Conservation (phyloP, 495 filamentous ascomycete genomes). For the Acidiella bohemica region DNA sequence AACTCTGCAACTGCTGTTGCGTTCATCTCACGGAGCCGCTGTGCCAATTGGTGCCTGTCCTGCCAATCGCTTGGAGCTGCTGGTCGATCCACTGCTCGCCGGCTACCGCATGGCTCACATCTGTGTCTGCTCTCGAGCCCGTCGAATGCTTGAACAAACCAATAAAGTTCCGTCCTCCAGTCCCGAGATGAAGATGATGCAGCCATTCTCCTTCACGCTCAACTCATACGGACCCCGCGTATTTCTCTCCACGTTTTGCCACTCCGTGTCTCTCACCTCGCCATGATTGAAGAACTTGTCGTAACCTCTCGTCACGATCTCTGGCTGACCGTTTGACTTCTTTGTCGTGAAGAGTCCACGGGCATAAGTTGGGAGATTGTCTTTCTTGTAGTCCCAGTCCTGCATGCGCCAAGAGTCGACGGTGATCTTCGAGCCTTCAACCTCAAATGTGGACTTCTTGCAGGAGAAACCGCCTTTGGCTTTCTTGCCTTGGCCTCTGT, state of each 20-base stretch:
- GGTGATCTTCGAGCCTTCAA: slow-evolving; percentile 48
- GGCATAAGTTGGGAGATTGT: slow-evolving; percentile 73
- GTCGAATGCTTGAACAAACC: slow-evolving; percentile 96
- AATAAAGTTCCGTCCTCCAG: slow-evolving; percentile 75
- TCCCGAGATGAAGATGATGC: slow-evolving; percentile 93
- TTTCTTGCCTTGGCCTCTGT: slow-evolving; percentile 35
- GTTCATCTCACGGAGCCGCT: slow-evolving; percentile 63
- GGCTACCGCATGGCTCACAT: slow-evolving; percentile 66
- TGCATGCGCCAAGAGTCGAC: slow-evolving; percentile 89
- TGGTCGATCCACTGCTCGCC: slow-evolving; percentile 77
- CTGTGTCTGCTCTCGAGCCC: slow-evolving; percentile 51
- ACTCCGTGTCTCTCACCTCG: slow-evolving; percentile 65
- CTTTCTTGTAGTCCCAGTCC: slow-evolving; percentile 89
- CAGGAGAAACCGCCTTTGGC: slow-evolving; percentile 39
- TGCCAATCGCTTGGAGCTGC: slow-evolving; percentile 62
- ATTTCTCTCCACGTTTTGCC: slow-evolving; percentile 61
- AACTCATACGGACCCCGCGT: slow-evolving; percentile 88
- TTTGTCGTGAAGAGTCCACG: slow-evolving; percentile 79
- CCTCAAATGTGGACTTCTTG: slow-evolving; percentile 60
- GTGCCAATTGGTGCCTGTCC: slow-evolving; percentile 62
- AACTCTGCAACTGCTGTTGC: slow-evolving; percentile 89
- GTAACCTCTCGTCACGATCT: slow-evolving; percentile 80
- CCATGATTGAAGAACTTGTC: slow-evolving; percentile 97
- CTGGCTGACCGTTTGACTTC: slow-evolving; percentile 44
- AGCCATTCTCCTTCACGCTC: slow-evolving; percentile 95